Base-by-base conservation (phyloP, 805 yeast species). In the Candida dajiaensis region DNA sequence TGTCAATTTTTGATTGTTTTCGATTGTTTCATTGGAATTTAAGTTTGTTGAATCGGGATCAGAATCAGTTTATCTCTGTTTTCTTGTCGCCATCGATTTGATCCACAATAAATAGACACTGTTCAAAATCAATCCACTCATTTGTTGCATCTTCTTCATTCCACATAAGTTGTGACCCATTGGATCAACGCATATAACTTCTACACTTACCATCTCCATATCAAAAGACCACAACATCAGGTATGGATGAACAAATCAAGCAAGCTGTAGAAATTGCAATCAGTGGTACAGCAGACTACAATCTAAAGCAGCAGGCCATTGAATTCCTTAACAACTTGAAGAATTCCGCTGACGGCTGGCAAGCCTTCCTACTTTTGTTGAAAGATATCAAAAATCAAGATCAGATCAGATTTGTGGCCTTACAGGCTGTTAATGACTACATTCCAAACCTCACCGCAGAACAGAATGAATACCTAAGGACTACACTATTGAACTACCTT, bases 291-390 rank as follows among this genome's bases (percentile, higher is more conserved):
- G 49, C 60, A 2, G 63, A 60, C 33, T 46, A 45, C 19, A 42
- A 50, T 16, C 42, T 60, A 41, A 58, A 57, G 38, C 52, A 57
- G 40, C 62, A 59, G 66, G 80, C 80, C 12, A 63, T 74, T 40
- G 64, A 66, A 39, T 75, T 68, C 52, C 62, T 74, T 52, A 66
- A 66, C 46, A 68, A 70, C 41, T 65, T 75, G 43, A 70, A 70
- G 51, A 57, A 62, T 10, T 72, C 78, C 12, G 53, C 65, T 4
- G 70, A 72, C 42, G 78, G 80, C 26, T 73, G 78, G 75, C 73
- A 64, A 47, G 59, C 73, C 9, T 70, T 76, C 48, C 56, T 71
- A n/a, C 62, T 68, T 8, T 54, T 76, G 40, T 60, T 73, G 47
- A 58, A 67, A 25, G 60, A 65, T 38, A 61, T 54, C 40, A 40